phyloP scores from a whole-genome alignment of 305 asterid species.

The Fraxinus latifolia region DNA sequence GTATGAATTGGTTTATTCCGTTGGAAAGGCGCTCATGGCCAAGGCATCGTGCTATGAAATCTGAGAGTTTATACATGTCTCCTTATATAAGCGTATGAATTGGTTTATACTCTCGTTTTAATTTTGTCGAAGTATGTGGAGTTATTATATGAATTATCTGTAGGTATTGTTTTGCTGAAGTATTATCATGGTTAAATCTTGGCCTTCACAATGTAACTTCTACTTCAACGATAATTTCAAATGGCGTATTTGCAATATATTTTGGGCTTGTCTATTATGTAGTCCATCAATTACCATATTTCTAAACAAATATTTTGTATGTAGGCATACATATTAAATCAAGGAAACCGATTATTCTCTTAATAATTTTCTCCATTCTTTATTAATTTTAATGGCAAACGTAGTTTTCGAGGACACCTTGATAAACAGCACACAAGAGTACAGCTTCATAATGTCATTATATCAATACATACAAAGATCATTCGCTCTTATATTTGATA shows the following conservation, averaged over 20 bases:
- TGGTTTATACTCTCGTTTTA: background rate
- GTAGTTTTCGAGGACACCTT: background rate
- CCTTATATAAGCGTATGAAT: background rate
- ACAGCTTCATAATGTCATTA: background rate
- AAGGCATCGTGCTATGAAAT: background rate
- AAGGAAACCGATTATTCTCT: background rate
- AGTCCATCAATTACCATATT: background rate
- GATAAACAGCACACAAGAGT: background rate
- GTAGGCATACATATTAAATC: background rate
- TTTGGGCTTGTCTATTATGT: background rate
- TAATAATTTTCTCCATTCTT: background rate
- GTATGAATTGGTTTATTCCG: slow-evolving; percentile 21
- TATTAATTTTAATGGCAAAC: background rate
- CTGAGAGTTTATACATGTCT: background rate
- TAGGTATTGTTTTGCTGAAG: background rate
- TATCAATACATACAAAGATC: background rate
- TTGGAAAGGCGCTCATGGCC: no score
- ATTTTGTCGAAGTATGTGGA: background rate
- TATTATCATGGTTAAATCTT: background rate
- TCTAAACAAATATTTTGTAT: background rate
- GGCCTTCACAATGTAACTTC: background rate
- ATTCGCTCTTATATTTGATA: slow-evolving; percentile 44
- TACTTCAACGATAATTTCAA: background rate
- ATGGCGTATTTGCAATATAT: background rate
- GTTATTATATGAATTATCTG: background rate